phyloP scores from a whole-genome alignment of 2,329 filamentous ascomycete genomes.

The Geosmithia morbida region DNA sequence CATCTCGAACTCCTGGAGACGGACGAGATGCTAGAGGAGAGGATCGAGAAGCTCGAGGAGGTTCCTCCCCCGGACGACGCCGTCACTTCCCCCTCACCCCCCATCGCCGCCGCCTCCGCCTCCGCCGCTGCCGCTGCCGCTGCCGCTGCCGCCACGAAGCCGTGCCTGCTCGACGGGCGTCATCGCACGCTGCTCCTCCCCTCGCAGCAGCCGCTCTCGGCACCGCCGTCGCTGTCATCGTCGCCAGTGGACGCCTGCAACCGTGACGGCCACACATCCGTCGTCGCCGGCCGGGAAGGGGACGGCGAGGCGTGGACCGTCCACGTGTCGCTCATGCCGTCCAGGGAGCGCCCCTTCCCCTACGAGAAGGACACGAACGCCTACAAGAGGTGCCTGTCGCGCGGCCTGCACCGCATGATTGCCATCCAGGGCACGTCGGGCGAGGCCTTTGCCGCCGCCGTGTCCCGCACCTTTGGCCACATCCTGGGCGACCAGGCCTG shows the following conservation, averaged over 20 bases:
- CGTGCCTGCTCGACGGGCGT: too few relatives aligned
- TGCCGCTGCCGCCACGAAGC: too few relatives aligned
- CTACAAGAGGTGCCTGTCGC: constrained; percentile 45
- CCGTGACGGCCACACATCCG: not conserved
- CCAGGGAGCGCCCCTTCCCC: constrained; percentile 37
- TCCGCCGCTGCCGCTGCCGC: too few relatives aligned
- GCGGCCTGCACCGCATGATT: constrained; percentile 43
- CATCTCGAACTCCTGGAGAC: constrained; percentile 35
- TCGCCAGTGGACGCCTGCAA: constrained; percentile 1
- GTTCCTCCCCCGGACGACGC: constrained; percentile 1
- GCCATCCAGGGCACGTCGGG: constrained; percentile 34
- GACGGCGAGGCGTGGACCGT: constrained; percentile 32
- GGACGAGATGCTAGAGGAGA: constrained; percentile 37
- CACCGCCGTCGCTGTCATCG: not conserved
- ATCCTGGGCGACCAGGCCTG: constrained; percentile 32
- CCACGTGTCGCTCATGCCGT: constrained; percentile 43
- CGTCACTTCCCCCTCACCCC: not conserved
- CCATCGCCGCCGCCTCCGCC: not conserved
- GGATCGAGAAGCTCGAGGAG: constrained; percentile 30
- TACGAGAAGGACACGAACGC: constrained; percentile 48
- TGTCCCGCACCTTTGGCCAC: constrained; percentile 32
- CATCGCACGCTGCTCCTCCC: too few relatives aligned
- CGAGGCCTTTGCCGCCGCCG: constrained; percentile 31
- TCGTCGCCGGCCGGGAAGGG: too few relatives aligned
- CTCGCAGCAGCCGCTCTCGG: not conserved